Evolutionary conservation across 2,329 filamentous ascomycete species (phyloP), one percentile per base, ranked within the genome.

Genomic region (Trichophyton mentagrophytes): DNA sequence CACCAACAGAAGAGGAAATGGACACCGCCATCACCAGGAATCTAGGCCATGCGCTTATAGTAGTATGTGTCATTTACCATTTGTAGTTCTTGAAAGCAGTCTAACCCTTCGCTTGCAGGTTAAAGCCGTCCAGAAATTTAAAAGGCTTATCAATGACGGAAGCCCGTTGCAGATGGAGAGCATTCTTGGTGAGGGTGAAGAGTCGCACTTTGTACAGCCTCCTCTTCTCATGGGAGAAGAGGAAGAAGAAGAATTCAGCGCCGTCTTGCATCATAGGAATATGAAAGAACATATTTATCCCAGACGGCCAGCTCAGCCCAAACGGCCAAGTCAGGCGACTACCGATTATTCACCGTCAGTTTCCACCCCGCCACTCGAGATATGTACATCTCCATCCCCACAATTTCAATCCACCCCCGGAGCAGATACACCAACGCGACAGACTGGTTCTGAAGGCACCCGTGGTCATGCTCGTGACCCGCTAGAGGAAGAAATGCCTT

Each of bases 111-210:
- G 11, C 9, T 51, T 22, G 56, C 64, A 90, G 86, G 88, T 97
- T 79, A 93, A 89, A 82, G 93, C 91, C 3, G 92, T 95, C 46
- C 85, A 87, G 64, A 88, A 87, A 61, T 96, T 97, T 78, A 96
- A 95, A 71, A 77, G 82, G 58, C 79, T 95, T 7, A 76, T 93
- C 33, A 78, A 82, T 64, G 76, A 79, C 61, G 80, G 79, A 63
- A 78, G 80, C 66, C 76, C 81, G 3, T 66, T 69, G 11, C 74
- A 78, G 30, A 77, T 85, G 67, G 80, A 83, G 62, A 81, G 80
- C 49, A 82, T 85, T 36, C 76, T 87, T 17, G 84, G 83, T 3
- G 77, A 79, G 60, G 79, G 81, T 36, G 77, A 70, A 58, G 72
- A 75, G 46, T 65, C 81, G 13, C 78, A 80, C 57, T 80, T 84